A percentile compares a stretch with the other conserved stretches of the same genome.
Conservation (phyloP, 257 asterid genomes). For the Lavandula angustifolia region DNA sequence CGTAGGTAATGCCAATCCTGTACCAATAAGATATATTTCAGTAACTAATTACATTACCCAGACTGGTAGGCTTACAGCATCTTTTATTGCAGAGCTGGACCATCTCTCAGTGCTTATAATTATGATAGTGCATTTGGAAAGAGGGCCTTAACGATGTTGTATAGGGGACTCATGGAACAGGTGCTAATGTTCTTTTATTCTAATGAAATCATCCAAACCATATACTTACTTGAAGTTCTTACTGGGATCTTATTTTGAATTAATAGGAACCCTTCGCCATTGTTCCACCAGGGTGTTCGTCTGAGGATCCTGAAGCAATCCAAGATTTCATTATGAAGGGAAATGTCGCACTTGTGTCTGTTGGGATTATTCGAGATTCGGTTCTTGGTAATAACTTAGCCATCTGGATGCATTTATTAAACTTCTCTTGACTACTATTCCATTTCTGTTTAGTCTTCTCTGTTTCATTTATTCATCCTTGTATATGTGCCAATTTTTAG, state of each 20-base stretch:
- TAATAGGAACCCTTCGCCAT: slow-evolving; percentile 69
- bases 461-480: slow-evolving; percentile 12
- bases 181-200: slow-evolving; percentile 41
- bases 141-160: slow-evolving; percentile 72
- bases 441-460: not conserved
- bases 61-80: slow-evolving; percentile 24
- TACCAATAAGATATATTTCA: slow-evolving; percentile 17
- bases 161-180: slow-evolving; percentile 87
- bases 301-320: slow-evolving; percentile 66
- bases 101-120: slow-evolving; percentile 89
- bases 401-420: slow-evolving; percentile 21
- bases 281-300: slow-evolving; percentile 85
- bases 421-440: slow-evolving; percentile 2
- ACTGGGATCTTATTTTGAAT: slow-evolving; percentile 20
- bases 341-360: slow-evolving; percentile 88
- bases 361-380: slow-evolving; percentile 83
- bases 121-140: slow-evolving; percentile 92
- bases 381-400: slow-evolving; percentile 56
- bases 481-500: not conserved
- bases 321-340: slow-evolving; percentile 73
- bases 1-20: slow-evolving; percentile 61
- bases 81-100: slow-evolving; percentile 86
- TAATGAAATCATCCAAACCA: not conserved
- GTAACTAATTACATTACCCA: slow-evolving; percentile 21
- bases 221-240: slow-evolving; percentile 15